phyloP scores from a whole-genome alignment of 2,329 filamentous ascomycete genomes.

The Penicillium sp. region DNA sequence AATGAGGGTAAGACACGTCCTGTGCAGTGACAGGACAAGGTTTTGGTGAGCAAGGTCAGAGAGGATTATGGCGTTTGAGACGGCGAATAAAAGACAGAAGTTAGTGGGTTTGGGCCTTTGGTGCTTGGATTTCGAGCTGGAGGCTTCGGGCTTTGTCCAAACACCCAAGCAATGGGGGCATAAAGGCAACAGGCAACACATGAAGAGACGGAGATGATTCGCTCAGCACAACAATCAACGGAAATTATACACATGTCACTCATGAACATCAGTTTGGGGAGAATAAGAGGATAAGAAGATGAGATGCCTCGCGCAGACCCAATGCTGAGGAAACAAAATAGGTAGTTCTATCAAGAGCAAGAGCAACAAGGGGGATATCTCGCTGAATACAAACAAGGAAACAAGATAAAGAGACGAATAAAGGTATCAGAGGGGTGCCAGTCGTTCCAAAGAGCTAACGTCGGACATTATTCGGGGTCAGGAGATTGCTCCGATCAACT shows the following conservation, averaged over 20 bases:
- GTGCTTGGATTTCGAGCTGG: background rate
- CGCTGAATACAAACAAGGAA: constrained; percentile 21
- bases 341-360: constrained; percentile 22
- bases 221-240: constrained; percentile 24
- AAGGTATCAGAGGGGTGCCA: background rate
- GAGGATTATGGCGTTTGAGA: background rate
- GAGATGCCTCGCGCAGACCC: constrained; percentile 21
- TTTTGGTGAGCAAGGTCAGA: background rate
- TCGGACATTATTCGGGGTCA: background rate
- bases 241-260: constrained; percentile 33
- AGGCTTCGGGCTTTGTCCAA: background rate
- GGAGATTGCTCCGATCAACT: constrained; percentile 14
- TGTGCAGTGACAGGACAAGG: constrained; percentile 1
- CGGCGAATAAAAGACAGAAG: background rate
- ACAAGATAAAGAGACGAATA: constrained; percentile 8
- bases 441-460: constrained; percentile 3
- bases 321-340: constrained; percentile 15
- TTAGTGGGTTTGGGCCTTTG: background rate
- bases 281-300: constrained; percentile 7
- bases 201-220: constrained; percentile 12
- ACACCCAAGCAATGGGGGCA: background rate
- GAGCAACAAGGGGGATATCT: constrained; percentile 22
- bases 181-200: background rate
- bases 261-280: constrained; percentile 33
- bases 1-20: background rate